Base-by-base conservation (phyloP, 2,329 filamentous ascomycete species). In the Colletotrichum godetiae region DNA sequence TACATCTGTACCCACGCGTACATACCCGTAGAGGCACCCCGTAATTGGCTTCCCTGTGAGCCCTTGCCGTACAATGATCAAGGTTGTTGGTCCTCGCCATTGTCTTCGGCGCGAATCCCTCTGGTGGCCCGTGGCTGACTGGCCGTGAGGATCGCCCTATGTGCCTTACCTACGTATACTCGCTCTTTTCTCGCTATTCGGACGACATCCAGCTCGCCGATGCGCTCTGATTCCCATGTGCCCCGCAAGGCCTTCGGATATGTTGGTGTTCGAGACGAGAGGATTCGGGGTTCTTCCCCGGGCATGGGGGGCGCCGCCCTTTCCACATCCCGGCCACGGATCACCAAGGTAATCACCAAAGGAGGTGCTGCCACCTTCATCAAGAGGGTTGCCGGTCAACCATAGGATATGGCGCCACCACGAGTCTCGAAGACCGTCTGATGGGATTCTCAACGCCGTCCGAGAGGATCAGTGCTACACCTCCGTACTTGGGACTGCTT, bases 131-230 rank as follows among this genome's bases (percentile, higher is more conserved):
- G 46, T 55, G 66, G 57, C 57, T 58, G 33, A n/a, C 37, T 7
- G 49, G 53, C 37, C 37, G 37, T 42, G n/a, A 19, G 31, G 3
- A 7, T 37, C 2, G 4, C 24, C 70, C 31, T 61, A 49, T 19
- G 19, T 19, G 42, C 3, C 42, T 49, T 49, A 7, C 15, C 15
- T 46, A 46, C 42, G 42, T 46, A 19, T n/a, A 27, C 60, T 73
- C 60, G 70, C 70, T 67, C 61, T 61, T n/a, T 33, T 46, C 67
- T 60, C 67, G 70, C 67, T 61, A 42, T 61, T 63, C 70, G 66
- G 70, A 65, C 58, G 69, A 67, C 46, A 37, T 55, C 53, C 59
- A 33, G 42, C 55, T 62, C 27, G 35, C 52, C 37, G 58, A 68
- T 59, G 52, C 31, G 31, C 24, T n/a, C 8, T 52, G 42, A 22